phyloP scores from a whole-genome alignment of 73 alveolate genomes.

The Effrenium voratum region DNA sequence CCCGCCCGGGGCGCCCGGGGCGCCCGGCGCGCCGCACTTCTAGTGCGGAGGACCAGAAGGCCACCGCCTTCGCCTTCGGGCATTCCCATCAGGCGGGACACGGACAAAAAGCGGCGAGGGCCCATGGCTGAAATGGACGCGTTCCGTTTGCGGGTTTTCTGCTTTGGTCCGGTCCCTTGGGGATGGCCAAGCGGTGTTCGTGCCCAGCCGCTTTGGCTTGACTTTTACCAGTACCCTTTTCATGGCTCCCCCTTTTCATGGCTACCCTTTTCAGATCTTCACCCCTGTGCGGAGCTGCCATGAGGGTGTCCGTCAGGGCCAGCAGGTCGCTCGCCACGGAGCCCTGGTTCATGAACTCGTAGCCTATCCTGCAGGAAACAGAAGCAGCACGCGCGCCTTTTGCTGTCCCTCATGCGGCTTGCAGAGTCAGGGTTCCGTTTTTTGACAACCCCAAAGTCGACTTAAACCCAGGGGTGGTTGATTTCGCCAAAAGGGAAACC shows the following conservation, averaged over 20 bases:
- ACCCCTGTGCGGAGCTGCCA: conserved; percentile 4
- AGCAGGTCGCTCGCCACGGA: not conserved
- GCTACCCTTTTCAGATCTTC: not conserved
- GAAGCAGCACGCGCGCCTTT: not conserved
- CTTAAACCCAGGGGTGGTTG: not conserved
- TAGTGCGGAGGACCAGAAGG: conserved; percentile 54
- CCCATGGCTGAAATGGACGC: not conserved
- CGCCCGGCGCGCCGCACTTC: conserved; percentile 59
- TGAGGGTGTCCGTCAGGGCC: conserved; percentile 37
- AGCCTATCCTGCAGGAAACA: conserved; percentile 43
- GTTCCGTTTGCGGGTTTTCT: no score
- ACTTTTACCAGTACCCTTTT: no score
- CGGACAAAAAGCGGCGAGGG: not conserved
- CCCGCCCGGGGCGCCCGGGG: no score
- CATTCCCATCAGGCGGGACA: not conserved
- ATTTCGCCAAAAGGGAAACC: no score
- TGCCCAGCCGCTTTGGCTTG: not conserved
- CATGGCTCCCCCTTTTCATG: no score
- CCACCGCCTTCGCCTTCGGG: conserved; percentile 74
- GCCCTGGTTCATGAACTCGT: conserved; percentile 19
- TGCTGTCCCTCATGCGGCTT: no score
- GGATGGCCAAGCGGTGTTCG: not conserved
- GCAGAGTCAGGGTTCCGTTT: no score
- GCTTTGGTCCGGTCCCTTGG: no score
- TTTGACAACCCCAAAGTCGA: not conserved